Base-by-base conservation (phyloP, 805 yeast genomes). In the Kazachstania bromeliacearum region DNA sequence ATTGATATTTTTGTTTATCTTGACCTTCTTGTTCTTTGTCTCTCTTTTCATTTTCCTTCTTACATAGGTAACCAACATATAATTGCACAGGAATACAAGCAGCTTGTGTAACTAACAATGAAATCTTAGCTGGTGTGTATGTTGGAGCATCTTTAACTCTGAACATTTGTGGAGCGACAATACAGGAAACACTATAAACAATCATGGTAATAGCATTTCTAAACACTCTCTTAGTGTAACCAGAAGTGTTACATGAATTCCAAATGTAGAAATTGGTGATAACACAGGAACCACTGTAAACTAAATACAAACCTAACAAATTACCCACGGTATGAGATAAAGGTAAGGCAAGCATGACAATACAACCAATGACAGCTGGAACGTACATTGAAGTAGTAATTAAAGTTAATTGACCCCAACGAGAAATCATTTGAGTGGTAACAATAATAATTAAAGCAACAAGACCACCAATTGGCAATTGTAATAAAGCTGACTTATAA, bases 111-210 rank as follows among this genome's bases (percentile, higher is more conserved):
- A 67, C 73, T 36, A 77, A 53, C 31, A 76, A 57, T 0, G 76
- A 68, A 22, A 74, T 67, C 46, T 76, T 75, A 7, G 83, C 85
- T 7, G 77, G 69, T 10, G 55, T 61, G 45, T 75, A 78, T 12
- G 61, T 55, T 21, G 82, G 82, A 9, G 71, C 67, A 38, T 71
- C 66, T 13, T 61, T 44, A 0, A 63, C 63, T 43, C 72, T 67
- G 56, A 77, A 77, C 46, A 75, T 58, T 46, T 77, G 81, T 3
- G 85, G 83, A 0, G 82, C 84, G 33, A 75, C 62, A 40, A 80
- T 57, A 45, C 77, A 69, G 6, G 78, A 74, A 18, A 75, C 54
- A 8, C 76, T 73, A 47, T 74, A 75, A n/a, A 70, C 71, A 36
- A 75, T 61, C 75, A 75, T 69, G 1, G 76, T 73, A 17, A 68